Percentiles rank a stretch among this genome's conserved stretches.
Evolutionary conservation across 2,329 filamentous ascomycete genomes (phyloP).

Genomic region (Pseudogymnoascus sp.): DNA sequence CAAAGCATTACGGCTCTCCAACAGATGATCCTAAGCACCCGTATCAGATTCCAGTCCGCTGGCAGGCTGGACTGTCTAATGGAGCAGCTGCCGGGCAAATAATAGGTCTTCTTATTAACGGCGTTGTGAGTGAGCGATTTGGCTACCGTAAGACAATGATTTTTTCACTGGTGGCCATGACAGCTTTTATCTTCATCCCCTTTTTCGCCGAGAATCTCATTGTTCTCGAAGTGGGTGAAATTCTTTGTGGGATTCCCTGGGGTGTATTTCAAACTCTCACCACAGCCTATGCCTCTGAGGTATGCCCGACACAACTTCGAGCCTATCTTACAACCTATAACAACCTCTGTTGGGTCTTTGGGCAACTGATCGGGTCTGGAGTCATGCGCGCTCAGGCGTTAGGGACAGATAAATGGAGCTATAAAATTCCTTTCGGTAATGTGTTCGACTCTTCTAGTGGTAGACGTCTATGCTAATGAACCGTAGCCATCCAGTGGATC

Average conservation of each 20-base stretch:
- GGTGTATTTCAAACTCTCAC: conserved; percentile 34
- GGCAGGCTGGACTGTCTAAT: conserved; percentile 37
- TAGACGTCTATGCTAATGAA: conserved; percentile 39
- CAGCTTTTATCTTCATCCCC: conserved; percentile 36
- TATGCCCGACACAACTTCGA: conserved; percentile 43
- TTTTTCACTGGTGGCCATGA: conserved; percentile 12
- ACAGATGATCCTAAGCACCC: conserved; percentile 12
- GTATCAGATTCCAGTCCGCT: conserved; percentile 34
- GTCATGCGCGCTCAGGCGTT: conserved; percentile 37
- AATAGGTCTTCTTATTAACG: conserved; percentile 35
- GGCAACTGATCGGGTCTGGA: conserved; percentile 41
- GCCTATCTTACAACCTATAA: conserved; percentile 46
- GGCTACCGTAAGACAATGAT: conserved; percentile 42
- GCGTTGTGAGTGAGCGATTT: conserved; percentile 39
- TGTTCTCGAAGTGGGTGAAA: conserved; percentile 37
- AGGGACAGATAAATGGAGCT: conserved; percentile 38
- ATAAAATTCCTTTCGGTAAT: conserved; percentile 39
- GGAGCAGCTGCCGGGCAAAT: conserved; percentile 35
- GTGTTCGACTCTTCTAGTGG: conserved; percentile 36
- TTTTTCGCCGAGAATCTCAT: conserved; percentile 40
- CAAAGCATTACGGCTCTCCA: conserved; percentile 23
- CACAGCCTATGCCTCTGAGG: conserved; percentile 33
- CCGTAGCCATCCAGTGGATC: conserved; percentile 41
- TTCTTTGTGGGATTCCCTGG: conserved; percentile 42
- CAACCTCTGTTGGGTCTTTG: conserved; percentile 45